Conservation (phyloP, 495 filamentous ascomycete species). For the Penicillium crystallinum region DNA sequence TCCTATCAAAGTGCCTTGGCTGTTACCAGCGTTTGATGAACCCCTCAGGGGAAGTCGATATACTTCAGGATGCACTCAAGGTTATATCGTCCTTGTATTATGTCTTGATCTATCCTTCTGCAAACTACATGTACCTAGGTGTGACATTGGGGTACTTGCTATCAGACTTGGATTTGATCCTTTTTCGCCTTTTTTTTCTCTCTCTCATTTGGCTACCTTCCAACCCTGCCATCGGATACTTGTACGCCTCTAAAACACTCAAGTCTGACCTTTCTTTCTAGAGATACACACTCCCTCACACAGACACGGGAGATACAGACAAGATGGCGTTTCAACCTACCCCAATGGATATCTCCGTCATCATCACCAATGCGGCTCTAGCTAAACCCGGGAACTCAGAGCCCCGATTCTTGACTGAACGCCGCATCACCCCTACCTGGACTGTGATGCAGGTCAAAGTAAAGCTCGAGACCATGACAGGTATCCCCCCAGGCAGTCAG, state of each 20-base stretch:
- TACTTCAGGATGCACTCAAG: background rate
- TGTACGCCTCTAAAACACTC: background rate
- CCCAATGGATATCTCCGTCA: conserved; percentile 76
- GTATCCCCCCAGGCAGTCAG: conserved; percentile 78
- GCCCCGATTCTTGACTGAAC: conserved; percentile 71
- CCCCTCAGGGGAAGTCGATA: conserved; percentile 1
- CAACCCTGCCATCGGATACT: background rate
- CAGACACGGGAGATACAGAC: background rate
- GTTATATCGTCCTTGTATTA: no score
- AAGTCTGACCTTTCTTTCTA: background rate
- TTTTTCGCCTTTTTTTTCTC: no score
- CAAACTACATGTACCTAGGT: no score
- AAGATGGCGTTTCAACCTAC: conserved; percentile 47
- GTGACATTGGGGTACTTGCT: no score
- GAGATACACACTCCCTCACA: no score
- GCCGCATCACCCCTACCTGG: conserved; percentile 90
- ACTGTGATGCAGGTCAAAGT: conserved; percentile 77
- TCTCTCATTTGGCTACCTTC: no score
- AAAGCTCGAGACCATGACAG: conserved; percentile 91
- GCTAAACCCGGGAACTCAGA: conserved; percentile 64
- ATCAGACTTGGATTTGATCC: no score
- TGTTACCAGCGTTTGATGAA: background rate
- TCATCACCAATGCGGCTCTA: conserved; percentile 70
- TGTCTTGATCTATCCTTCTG: background rate
- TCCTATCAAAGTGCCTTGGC: background rate